phyloP scores from a whole-genome alignment of 169 alveolate genomes.

The Plasmodium coatneyi region DNA sequence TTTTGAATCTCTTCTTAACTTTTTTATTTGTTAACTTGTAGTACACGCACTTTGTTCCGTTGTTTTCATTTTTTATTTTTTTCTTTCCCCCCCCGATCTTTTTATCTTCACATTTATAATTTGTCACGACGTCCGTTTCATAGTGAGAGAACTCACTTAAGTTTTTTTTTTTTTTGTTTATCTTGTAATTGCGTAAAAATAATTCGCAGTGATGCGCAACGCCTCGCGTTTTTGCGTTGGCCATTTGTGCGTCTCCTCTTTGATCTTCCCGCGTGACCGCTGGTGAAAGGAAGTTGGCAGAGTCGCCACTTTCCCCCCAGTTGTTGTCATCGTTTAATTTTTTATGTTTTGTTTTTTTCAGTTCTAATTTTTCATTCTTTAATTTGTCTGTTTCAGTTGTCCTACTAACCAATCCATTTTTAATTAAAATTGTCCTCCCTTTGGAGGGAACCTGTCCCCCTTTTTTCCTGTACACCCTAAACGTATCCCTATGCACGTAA shows the following conservation, averaged over 20 bases:
- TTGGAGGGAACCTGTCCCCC: not conserved
- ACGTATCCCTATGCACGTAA: constrained; percentile 46
- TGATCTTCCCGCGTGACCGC: not conserved
- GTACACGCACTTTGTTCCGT: not conserved
- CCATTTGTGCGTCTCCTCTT: not conserved
- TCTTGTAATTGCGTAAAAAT: constrained; percentile 29
- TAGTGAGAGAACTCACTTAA: constrained; percentile 27
- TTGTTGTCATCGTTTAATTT: not conserved
- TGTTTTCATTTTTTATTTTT: not conserved
- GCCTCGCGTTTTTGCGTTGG: not conserved
- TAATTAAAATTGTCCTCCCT: not conserved
- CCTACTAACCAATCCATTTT: not conserved
- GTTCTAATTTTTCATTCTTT: not conserved
- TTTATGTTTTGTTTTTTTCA: not conserved
- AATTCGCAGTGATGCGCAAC: constrained; percentile 28
- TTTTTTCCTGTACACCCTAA: constrained; percentile 1
- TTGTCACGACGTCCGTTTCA: constrained; percentile 10
- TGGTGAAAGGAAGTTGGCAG: not conserved
- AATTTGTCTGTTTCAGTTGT: not conserved
- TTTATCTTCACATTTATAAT: not conserved
- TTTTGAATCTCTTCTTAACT: constrained; percentile 33
- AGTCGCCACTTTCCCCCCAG: not conserved
- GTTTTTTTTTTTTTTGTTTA: constrained; percentile 36
- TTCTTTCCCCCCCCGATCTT: not conserved
- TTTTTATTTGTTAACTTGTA: constrained; percentile 16